These are phyloP conservation scores for Sarcodon sp. DNA, from an alignment of 768 basidiomycete genomes.

Conservation along the genomic window DNA sequence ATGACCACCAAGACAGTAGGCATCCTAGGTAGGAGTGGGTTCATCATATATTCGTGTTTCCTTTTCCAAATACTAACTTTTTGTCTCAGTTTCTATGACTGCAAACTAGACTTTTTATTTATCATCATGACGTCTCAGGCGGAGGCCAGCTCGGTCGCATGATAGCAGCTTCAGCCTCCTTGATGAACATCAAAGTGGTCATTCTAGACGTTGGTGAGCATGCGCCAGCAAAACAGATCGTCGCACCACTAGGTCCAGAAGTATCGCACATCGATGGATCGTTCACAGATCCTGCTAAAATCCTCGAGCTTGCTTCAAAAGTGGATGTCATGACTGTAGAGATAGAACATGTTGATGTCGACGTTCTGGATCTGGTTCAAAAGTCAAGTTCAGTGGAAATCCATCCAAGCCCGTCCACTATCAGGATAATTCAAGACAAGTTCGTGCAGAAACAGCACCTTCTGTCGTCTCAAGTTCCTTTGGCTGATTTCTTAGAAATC, in stretches of 20 bases:
- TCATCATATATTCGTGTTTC: background rate
- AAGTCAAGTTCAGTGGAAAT: constrained; percentile 19
- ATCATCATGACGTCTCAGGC: constrained; percentile 31
- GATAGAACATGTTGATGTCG: constrained; percentile 90
- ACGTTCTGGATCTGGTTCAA: constrained; percentile 53
- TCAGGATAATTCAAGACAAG: constrained; percentile 75
- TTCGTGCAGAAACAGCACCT: constrained; percentile 55
- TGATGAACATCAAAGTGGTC: constrained; percentile 72
- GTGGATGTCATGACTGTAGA: constrained; percentile 90
- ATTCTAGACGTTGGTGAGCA: constrained; percentile 76
- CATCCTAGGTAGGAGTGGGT: constrained; percentile 25
- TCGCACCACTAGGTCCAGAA: constrained; percentile 36
- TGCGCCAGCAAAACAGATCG: constrained; percentile 83
- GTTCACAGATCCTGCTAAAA: constrained; percentile 70
- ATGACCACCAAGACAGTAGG: constrained; percentile 15
- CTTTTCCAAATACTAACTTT: background rate
- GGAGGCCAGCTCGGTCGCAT: constrained; percentile 97
- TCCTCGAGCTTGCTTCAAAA: constrained; percentile 62
- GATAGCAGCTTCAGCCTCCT: constrained; percentile 82
- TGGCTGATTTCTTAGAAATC: constrained; percentile 49
- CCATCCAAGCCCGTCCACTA: constrained; percentile 73
- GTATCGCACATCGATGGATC: constrained; percentile 75
- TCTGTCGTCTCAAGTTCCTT: constrained; percentile 30
- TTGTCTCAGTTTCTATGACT: background rate
- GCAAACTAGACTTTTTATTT: background rate